Evolutionary conservation across 371 early-diverging fungal genomes (phyloP).

Genomic region (Pancytospora philotis): DNA sequence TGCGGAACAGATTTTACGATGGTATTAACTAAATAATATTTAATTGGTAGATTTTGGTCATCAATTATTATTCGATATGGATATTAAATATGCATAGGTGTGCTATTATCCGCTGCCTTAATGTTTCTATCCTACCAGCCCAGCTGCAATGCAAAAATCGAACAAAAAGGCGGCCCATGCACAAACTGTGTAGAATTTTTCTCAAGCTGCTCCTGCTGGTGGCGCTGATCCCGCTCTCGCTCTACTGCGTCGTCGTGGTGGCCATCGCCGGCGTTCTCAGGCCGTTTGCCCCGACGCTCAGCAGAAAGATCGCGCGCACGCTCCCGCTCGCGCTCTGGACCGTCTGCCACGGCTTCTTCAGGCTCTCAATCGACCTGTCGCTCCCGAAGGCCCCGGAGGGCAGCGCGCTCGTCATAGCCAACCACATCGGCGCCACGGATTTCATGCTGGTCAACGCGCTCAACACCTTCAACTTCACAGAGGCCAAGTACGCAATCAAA

Average conservation of each 20-base stretch:
- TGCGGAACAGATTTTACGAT: conserved; percentile 52
- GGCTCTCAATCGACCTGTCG: neutral
- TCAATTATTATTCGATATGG: too few species aligned
- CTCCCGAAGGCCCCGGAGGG: neutral
- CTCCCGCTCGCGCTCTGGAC: neutral
- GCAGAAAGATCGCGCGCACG: conserved; percentile 4
- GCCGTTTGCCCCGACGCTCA: neutral
- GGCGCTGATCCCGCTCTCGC: neutral
- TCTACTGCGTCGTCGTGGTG: neutral
- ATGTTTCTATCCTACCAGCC: too few species aligned
- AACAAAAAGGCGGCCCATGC: too few species aligned
- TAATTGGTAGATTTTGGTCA: too few species aligned
- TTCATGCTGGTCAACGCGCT: conserved; percentile 42
- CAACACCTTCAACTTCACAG: conserved; percentile 10
- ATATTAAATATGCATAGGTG: too few species aligned
- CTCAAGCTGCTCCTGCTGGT: conserved; percentile 10
- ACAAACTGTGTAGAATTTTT: neutral
- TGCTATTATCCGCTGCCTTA: too few species aligned
- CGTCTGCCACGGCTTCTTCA: neutral
- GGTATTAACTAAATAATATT: conserved; percentile 43
- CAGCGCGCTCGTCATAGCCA: conserved; percentile 49
- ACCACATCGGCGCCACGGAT: conserved; percentile 57
- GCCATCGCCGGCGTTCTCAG: neutral
- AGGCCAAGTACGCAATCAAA: conserved; percentile 53
- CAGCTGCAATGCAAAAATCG: too few species aligned